These are phyloP conservation scores for Chrysoporthe deuterocubensis DNA, from an alignment of 2,329 filamentous ascomycete genomes.

Conservation along the genomic window DNA sequence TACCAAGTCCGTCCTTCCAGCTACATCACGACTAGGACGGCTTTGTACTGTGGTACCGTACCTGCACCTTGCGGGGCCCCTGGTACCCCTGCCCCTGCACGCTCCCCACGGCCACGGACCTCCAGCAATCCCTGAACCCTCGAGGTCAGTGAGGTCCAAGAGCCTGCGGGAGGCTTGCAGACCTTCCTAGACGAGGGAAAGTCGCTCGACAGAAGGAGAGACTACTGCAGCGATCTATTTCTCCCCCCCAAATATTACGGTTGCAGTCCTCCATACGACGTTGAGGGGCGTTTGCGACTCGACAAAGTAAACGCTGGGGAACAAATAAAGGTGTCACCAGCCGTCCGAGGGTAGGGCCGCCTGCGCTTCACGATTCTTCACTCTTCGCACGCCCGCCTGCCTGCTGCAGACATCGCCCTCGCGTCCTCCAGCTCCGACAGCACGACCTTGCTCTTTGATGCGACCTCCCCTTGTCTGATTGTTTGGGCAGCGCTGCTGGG, in stretches of 20 bases:
- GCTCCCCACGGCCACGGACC: not conserved
- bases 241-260: constrained; percentile 3
- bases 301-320: not conserved
- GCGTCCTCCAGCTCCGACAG: not conserved
- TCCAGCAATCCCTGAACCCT: not conserved
- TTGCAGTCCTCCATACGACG: constrained; percentile 18
- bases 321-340: constrained; percentile 11
- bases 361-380: constrained; percentile 12
- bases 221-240: constrained; percentile 18
- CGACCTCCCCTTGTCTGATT: constrained; percentile 13
- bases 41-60: not conserved
- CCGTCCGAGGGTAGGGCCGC: constrained; percentile 13
- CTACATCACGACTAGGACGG: constrained; percentile 12
- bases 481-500: constrained; percentile 18
- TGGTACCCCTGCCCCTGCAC: constrained; percentile 2
- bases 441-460: not conserved
- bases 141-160: constrained; percentile 5
- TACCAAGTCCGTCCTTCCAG: constrained; percentile 11
- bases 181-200: constrained; percentile 21
- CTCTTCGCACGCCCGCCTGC: not conserved
- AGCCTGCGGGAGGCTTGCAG: constrained; percentile 16
- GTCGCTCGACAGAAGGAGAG: constrained; percentile 8
- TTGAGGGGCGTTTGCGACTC: not conserved
- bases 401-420: not conserved
- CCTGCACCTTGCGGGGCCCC: constrained; percentile 7